Percentiles rank a stretch among this genome's conserved stretches.
Evolutionary conservation across 345 rosid genomes (phyloP).

Genomic region (Hypericum perforatum): DNA sequence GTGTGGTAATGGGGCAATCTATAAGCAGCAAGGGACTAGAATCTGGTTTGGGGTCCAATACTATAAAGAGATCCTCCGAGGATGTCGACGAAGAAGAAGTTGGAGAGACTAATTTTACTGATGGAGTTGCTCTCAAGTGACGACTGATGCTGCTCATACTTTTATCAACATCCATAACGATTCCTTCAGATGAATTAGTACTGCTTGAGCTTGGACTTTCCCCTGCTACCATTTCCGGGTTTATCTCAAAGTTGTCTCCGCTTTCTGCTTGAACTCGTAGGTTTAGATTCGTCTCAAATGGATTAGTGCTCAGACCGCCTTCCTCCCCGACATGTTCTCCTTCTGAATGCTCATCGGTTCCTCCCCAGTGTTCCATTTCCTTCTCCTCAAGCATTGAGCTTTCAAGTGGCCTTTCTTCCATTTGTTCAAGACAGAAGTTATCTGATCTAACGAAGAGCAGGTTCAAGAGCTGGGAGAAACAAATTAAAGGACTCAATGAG

Average conservation of each 20-base stretch:
- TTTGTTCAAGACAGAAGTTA: no score
- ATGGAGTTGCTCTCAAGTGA: not conserved
- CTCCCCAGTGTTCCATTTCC: no score
- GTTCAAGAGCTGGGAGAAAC: no score
- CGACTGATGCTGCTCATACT: not conserved
- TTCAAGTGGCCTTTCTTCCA: no score
- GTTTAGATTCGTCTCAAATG: no score
- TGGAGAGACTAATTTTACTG: constrained; percentile 13
- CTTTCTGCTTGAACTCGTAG: not conserved
- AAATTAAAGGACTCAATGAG: no score
- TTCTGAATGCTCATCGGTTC: no score
- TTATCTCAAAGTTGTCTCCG: constrained; percentile 5
- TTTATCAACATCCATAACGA: constrained; percentile 4
- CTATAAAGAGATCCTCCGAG: constrained; percentile 23
- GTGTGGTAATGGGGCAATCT: constrained; percentile 1
- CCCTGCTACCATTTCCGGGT: constrained; percentile 7
- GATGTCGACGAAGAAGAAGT: constrained; percentile 22
- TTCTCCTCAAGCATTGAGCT: no score
- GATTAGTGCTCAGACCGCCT: no score
- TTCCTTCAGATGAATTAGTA: constrained; percentile 7
- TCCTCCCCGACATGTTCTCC: no score
- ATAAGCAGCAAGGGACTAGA: not conserved
- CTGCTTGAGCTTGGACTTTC: constrained; percentile 13
- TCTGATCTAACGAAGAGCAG: no score
- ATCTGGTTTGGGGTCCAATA: not conserved